Evolutionary conservation across 73 alveolate genomes (phyloP), one percentile per base, ranked within the genome.

Genomic region (Paramecium tetraurelia): DNA sequence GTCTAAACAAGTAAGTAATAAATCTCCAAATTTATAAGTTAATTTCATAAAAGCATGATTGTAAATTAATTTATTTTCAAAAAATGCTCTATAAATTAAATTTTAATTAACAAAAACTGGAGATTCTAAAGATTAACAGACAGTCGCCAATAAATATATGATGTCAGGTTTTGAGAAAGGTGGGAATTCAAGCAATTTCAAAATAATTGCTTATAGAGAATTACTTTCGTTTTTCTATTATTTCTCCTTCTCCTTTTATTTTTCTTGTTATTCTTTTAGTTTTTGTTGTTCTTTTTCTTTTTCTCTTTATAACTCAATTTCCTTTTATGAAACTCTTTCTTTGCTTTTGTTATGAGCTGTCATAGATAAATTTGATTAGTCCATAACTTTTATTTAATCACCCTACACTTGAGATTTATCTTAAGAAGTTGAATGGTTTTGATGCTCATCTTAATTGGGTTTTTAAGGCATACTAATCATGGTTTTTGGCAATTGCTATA

Each of bases 31-130:
- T 40, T 75, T 75, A 36, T 75, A 75, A 4, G 87, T 33, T 75
- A 75, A 75, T 75, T 75, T 75, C 57, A 75, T 36, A 75, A 75
- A 75, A 3, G 87, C 87, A 75, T 75, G 87, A 75, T 75, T 75
- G 35, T 33, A 75, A 11, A 75, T 36, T 14, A 20, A 5, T 20
- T 75, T 75, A 36, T 75, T 75, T 75, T 75, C 87, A 75, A 75
- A 31, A 18, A 75, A 75, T 16, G 87, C 41, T 75, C 87, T 10
- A 75, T 75, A 75, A 8, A 75, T 75, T 75, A 75, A 75, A 40
- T 75, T 75, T 75, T 75, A 10, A 35, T 75, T 75, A 75, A 75
- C 87, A 75, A 36, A 75, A 11, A 75, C 59, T 14, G 87, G 87
- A 3, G 41, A 31, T 29, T 40, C 87, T 40, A 4, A 31, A 9